These are phyloP conservation scores for Colletotrichum endophyticum DNA, from an alignment of 2,329 filamentous ascomycete species.

Conservation along the genomic window DNA sequence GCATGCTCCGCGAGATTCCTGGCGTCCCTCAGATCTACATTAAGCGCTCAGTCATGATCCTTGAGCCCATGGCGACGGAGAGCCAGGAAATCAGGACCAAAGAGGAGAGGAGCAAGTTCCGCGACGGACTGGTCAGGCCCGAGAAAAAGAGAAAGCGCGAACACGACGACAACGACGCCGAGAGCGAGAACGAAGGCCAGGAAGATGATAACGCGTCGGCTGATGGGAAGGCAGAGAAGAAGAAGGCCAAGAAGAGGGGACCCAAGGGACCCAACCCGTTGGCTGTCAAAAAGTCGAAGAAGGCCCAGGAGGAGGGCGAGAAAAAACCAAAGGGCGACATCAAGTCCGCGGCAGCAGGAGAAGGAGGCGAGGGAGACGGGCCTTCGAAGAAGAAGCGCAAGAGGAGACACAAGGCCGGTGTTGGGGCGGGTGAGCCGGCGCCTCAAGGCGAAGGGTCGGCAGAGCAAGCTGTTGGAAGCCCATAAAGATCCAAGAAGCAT, in stretches of 20 bases:
- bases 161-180: slow-evolving; percentile 40
- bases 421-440: slow-evolving; percentile 30
- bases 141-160: slow-evolving; percentile 57
- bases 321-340: slow-evolving; percentile 25
- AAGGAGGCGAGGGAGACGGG: slow-evolving; percentile 21
- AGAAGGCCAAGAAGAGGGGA: slow-evolving; percentile 63
- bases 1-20: slow-evolving; percentile 67
- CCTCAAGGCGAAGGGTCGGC: slow-evolving; percentile 20
- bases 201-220: neutral
- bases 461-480: slow-evolving; percentile 9
- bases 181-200: slow-evolving; percentile 32
- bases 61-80: slow-evolving; percentile 74
- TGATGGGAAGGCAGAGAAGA: slow-evolving; percentile 34
- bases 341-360: slow-evolving; percentile 25
- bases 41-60: slow-evolving; percentile 74
- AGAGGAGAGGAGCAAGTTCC: slow-evolving; percentile 78
- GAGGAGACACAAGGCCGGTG: slow-evolving; percentile 36
- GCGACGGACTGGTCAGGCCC: slow-evolving; percentile 66
- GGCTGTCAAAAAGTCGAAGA: slow-evolving; percentile 73
- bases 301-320: slow-evolving; percentile 30
- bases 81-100: slow-evolving; percentile 67
- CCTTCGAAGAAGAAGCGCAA: slow-evolving; percentile 40
- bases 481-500: slow-evolving; percentile 1
- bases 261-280: slow-evolving; percentile 75
- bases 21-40: slow-evolving; percentile 83